Evolutionary conservation across 2,329 filamentous ascomycete genomes (phyloP), one percentile per base, ranked within the genome.

Genomic region (Verticillium albo-atrum): DNA sequence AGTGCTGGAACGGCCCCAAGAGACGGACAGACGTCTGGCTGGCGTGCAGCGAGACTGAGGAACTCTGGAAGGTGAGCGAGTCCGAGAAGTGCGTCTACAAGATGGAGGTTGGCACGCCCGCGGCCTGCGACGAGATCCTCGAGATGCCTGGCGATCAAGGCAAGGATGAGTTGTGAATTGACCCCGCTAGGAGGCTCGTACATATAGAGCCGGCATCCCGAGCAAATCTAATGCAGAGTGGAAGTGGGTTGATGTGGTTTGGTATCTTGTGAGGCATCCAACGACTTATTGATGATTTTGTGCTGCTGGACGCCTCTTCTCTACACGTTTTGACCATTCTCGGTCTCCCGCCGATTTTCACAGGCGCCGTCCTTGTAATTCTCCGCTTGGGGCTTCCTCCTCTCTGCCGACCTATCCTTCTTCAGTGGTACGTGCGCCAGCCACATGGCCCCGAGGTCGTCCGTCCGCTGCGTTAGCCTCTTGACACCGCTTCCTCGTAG

Each of bases 51-150:
- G 92, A 97, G 77, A 89, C 87, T 61, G 91, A 97, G 68, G 92
- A 97, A 82, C 82, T 99, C 54, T 93, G 93, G 89, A 91, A 94
- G 73, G 87, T 98, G 9, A 87, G 86, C 56, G 95, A 99, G 80
- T 87, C 92, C 63, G 95, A 98, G 79, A 99, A 98, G 82, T 99
- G 95, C 72, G 89, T 97, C 12, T 99, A 99, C 75, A 88, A 89
- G 70, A 97, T 98, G 91, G 91, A 97, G 75, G 90, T 97, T 7
- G 95, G 93, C 26, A 95, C 91, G 14, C 92, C 95, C 2, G 92
- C 91, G 15, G 95, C 89, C 35, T 99, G 95, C 74, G 87, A 88
- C 64, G 80, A 80, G 58, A 74, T 74, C 7, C 75, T 77, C 42
- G 76, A 74, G 66, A 73, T 73, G 61, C 72, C 67, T 47, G 74